Evolutionary conservation across 164 flowering plant genomes (phyloP), one percentile per base, ranked within the genome.

Genomic region (Piper longum): DNA sequence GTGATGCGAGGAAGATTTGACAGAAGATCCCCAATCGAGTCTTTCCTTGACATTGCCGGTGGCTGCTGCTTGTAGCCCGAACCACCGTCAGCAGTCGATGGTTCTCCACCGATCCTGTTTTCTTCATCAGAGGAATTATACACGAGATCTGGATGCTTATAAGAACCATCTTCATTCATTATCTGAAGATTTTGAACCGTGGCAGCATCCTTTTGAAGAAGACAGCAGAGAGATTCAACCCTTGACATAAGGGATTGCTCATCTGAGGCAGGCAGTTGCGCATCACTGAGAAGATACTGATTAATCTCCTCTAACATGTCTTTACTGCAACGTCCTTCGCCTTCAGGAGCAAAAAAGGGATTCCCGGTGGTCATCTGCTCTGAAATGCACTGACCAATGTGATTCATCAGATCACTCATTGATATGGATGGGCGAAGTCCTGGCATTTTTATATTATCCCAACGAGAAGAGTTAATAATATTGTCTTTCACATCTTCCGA

Each of bases 1-100:
- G 91, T 81, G 40, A 92, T 86, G 1, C 97, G 85, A 26, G 96
- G 98, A 40, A 92, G 93, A 65, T 89, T 80, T 58, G 82, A 83
- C 69, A 89, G 79, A 73, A 92, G 60, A 4, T 92, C 98, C 40
- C 85, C 81, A 44, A 79, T 79, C 0, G 98, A 92, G 62, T 92
- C 98, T 65, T 78, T 89, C 73, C 97, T 85, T 7, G 87, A 73
- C 81, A 89, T 82, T 41, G 71, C 71, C 4, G 78, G 64, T 16
- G 74, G 64, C 57, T 71, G 60, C 41, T 57, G 67, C 76, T 78
- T 83, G 75, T 64, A 56, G 43, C 76, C 70, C 19, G 77, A 64
- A 11, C 43, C 64, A 64, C 75, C 82, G 65, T 66, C 71, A 9
- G 72, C 80, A 56, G 62, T 41, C 4, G 62, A 69, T 8, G 18